Conservation (phyloP, 2,329 filamentous ascomycete species). For the Cercospora zeae-maydis region DNA sequence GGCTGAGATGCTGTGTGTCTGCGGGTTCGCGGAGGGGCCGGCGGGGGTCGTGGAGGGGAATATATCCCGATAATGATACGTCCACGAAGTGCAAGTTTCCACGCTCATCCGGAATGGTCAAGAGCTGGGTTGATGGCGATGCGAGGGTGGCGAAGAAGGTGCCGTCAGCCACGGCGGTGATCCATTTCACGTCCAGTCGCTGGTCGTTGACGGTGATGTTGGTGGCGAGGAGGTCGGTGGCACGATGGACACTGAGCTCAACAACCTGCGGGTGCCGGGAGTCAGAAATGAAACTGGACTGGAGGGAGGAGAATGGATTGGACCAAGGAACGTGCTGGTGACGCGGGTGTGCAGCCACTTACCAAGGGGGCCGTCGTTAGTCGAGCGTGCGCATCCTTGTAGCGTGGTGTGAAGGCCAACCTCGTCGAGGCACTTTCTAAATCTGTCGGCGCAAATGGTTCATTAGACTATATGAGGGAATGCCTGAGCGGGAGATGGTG, state of each 20-base stretch:
- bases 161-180: constrained; percentile 35
- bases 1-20: constrained; percentile 13
- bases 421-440: constrained; percentile 37
- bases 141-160: constrained; percentile 34
- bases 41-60: background rate
- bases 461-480: constrained; percentile 10
- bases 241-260: constrained; percentile 40
- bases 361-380: constrained; percentile 41
- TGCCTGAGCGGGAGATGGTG: background rate
- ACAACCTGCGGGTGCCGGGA: constrained; percentile 39
- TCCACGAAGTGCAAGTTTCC: constrained; percentile 16
- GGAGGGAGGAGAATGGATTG: constrained; percentile 1
- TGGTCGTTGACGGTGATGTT: constrained; percentile 45
- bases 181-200: constrained; percentile 43
- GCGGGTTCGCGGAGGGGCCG: constrained; percentile 9
- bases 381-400: constrained; percentile 30
- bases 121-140: constrained; percentile 16
- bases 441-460: constrained; percentile 14
- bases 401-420: constrained; percentile 36
- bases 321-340: constrained; percentile 31
- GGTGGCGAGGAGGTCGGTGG: constrained; percentile 38
- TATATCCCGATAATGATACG: constrained; percentile 17
- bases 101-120: constrained; percentile 19
- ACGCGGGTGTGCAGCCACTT: constrained; percentile 23
- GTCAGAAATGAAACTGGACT: constrained; percentile 12